Evolutionary conservation across 2,329 filamentous ascomycete genomes (phyloP).

Genomic region (Parafenestella ontariensis): DNA sequence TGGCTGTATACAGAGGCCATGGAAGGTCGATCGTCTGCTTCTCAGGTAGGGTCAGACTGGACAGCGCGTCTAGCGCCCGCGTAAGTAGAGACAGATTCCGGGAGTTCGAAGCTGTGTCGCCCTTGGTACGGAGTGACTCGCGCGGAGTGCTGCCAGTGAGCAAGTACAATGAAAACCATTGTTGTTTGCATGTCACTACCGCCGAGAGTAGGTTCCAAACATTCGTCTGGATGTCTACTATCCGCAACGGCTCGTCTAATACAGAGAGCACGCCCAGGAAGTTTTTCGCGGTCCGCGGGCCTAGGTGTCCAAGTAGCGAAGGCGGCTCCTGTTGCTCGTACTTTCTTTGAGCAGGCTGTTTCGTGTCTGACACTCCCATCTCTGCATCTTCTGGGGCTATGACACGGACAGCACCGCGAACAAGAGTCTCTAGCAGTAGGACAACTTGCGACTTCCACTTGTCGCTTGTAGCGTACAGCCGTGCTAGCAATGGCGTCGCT

Average conservation of each 20-base stretch:
- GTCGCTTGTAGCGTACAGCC: conserved; percentile 75
- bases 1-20: conserved; percentile 67
- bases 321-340: conserved; percentile 68
- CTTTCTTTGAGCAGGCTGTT: conserved; percentile 1
- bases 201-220: conserved; percentile 88
- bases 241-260: conserved; percentile 76
- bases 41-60: conserved; percentile 68
- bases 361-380: conserved; percentile 9
- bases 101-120: conserved; percentile 48
- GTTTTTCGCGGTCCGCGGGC: conserved; percentile 79
- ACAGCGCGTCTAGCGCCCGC: conserved; percentile 74
- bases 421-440: conserved; percentile 73
- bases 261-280: conserved; percentile 81
- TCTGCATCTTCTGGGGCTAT: conserved; percentile 46
- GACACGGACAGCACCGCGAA: conserved; percentile 70
- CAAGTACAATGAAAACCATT: conserved; percentile 94
- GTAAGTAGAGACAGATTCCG: conserved; percentile 72
- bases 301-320: conserved; percentile 91
- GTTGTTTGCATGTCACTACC: conserved; percentile 87
- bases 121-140: conserved; percentile 69
- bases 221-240: conserved; percentile 68
- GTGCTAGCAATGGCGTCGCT: conserved; percentile 75
- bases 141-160: conserved; percentile 87
- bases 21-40: conserved; percentile 48
- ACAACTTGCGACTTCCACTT: conserved; percentile 71